These are phyloP conservation scores for Phytophthora europaea DNA, from an alignment of 352 stramenopile species.

Conservation along the genomic window DNA sequence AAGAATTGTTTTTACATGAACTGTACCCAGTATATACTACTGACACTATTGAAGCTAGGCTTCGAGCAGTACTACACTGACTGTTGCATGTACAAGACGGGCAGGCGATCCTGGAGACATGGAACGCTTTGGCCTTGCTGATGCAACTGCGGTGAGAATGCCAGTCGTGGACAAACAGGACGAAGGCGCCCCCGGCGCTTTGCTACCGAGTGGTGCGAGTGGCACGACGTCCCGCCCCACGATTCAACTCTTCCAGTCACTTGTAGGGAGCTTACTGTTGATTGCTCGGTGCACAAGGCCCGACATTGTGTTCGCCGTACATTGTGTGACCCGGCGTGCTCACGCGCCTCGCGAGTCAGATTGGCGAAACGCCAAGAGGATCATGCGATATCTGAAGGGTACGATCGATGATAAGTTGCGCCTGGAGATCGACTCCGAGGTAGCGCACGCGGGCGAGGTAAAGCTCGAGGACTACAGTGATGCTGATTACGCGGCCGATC, in stretches of 20 bases:
- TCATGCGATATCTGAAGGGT: constrained; percentile 1
- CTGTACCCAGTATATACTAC: too few species aligned
- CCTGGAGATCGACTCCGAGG: too few species aligned
- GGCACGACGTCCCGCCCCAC: neutral
- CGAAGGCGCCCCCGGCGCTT: neutral
- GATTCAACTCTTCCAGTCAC: neutral
- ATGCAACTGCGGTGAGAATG: neutral
- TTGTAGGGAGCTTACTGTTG: constrained; percentile 3
- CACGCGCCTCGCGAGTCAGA: neutral
- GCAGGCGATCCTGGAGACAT: neutral
- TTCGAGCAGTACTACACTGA: too few species aligned
- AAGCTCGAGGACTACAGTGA: too few species aligned
- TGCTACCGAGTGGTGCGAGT: neutral
- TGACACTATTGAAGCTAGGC: too few species aligned
- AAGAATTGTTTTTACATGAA: too few species aligned
- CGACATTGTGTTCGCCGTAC: constrained; percentile 6
- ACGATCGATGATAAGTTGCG: neutral
- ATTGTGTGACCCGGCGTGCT: too few species aligned
- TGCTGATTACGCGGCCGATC: too few species aligned
- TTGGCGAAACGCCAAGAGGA: neutral
- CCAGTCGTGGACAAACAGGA: neutral
- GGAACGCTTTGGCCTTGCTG: too few species aligned
- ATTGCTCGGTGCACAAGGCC: neutral
- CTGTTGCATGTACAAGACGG: too few species aligned
- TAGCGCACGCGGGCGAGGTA: too few species aligned